Conservation (phyloP, 768 basidiomycete species). For the Pholiota molesta region DNA sequence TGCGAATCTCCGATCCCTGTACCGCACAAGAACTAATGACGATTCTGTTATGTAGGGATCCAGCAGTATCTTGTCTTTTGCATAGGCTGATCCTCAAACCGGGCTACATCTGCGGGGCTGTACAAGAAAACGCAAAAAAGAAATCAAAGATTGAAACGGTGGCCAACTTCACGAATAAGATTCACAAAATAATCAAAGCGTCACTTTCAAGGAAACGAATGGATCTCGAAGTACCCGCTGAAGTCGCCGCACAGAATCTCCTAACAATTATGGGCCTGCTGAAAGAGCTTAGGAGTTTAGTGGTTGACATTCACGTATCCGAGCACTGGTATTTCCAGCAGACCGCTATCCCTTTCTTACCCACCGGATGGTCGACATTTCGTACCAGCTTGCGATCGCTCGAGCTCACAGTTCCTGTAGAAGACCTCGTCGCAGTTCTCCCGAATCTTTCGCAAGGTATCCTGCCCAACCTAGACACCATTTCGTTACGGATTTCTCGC, state of each 20-base stretch:
- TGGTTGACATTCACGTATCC: conserved; percentile 6
- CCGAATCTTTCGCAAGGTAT: conserved; percentile 1
- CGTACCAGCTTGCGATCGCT: conserved; percentile 19
- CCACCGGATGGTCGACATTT: conserved; percentile 25
- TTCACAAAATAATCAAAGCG: not conserved
- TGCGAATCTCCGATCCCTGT: too few relatives aligned
- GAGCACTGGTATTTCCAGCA: conserved; percentile 13
- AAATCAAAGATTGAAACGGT: not conserved
- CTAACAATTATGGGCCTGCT: conserved; percentile 16
- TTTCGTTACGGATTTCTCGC: conserved; percentile 21
- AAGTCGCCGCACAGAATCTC: conserved; percentile 4
- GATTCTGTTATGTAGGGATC: conserved; percentile 9
- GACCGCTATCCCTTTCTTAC: conserved; percentile 14
- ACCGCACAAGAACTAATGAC: not conserved
- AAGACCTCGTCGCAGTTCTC: conserved; percentile 20
- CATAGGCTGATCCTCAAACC: conserved; percentile 14
- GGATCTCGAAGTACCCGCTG: not conserved
- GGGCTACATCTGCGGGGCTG: conserved; percentile 10
- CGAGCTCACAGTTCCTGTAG: conserved; percentile 24
- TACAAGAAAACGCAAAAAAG: not conserved
- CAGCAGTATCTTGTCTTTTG: conserved; percentile 14
- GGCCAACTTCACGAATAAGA: not conserved
- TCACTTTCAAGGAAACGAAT: conserved; percentile 5
- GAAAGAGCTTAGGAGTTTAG: conserved; percentile 9
- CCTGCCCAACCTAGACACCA: conserved; percentile 21